Percentiles rank a stretch among this genome's conserved stretches.
These are phyloP conservation scores for Monilinia fructigena DNA, from an alignment of 2,329 filamentous ascomycete species.

Conservation along the genomic window DNA sequence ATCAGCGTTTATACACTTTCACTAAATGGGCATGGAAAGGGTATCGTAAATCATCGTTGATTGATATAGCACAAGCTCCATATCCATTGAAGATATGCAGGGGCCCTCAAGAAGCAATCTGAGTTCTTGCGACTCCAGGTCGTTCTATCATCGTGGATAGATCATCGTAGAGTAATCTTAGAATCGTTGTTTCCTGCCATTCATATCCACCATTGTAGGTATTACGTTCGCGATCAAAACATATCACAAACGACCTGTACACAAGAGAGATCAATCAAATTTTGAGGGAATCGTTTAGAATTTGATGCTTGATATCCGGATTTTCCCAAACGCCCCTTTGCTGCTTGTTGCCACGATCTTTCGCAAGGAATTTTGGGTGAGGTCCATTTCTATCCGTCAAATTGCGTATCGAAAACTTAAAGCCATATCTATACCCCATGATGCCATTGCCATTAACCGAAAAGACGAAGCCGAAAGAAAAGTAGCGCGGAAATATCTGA, in stretches of 20 bases:
- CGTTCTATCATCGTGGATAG: constrained; percentile 35
- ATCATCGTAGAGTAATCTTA: constrained; percentile 51
- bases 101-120: constrained; percentile 63
- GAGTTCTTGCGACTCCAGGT: constrained; percentile 55
- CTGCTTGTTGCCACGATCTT: constrained; percentile 41
- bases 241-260: constrained; percentile 38
- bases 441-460: constrained; percentile 33
- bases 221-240: constrained; percentile 32
- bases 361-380: constrained; percentile 51
- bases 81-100: constrained; percentile 49
- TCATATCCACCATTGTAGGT: constrained; percentile 47
- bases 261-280: constrained; percentile 36
- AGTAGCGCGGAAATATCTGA: constrained; percentile 44
- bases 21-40: constrained; percentile 14
- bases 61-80: constrained; percentile 53
- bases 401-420: constrained; percentile 44
- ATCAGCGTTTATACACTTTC: constrained; percentile 1
- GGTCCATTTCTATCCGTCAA: constrained; percentile 71
- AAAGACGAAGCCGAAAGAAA: constrained; percentile 42
- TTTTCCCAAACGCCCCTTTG: constrained; percentile 63
- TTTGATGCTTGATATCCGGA: constrained; percentile 81
- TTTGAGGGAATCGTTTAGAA: constrained; percentile 29
- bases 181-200: constrained; percentile 53
- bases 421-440: constrained; percentile 34
- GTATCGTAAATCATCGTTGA: constrained; percentile 46